These are phyloP conservation scores for Skeletonema tropicum DNA, from an alignment of 108 stramenopile species.

Conservation along the genomic window DNA sequence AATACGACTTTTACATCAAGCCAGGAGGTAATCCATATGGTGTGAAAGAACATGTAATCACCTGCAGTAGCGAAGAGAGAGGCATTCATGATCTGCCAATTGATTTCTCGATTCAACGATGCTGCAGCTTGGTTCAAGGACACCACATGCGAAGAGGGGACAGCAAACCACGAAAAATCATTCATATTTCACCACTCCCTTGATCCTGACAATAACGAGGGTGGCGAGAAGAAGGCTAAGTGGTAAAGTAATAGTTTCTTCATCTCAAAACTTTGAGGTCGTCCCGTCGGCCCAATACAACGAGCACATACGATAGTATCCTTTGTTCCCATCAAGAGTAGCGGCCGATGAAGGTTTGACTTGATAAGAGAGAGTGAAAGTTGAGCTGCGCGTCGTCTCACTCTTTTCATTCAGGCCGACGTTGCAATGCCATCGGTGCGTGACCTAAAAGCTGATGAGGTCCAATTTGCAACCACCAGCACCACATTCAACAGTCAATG, in stretches of 20 bases:
- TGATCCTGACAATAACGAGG: constrained; percentile 50
- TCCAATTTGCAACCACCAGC: too few species aligned
- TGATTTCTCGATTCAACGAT: constrained; percentile 75
- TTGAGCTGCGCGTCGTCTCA: too few species aligned
- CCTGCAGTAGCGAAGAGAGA: constrained; percentile 56
- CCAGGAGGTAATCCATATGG: constrained; percentile 54
- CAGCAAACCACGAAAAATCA: constrained; percentile 67
- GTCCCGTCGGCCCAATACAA: too few species aligned
- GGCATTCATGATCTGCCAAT: constrained; percentile 74
- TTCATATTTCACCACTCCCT: constrained; percentile 62
- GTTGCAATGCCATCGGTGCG: too few species aligned
- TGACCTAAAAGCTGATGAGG: too few species aligned
- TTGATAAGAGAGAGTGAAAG: too few species aligned
- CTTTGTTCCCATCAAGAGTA: too few species aligned
- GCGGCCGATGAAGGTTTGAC: too few species aligned
- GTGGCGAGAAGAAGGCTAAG: constrained; percentile 41
- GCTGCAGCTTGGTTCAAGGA: constrained; percentile 78
- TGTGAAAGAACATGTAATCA: constrained; percentile 20
- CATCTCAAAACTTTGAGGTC: too few species aligned
- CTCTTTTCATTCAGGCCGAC: too few species aligned
- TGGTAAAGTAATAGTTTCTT: constrained; percentile 7
- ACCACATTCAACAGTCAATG: too few species aligned
- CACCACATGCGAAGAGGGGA: constrained; percentile 63
- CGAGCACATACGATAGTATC: too few species aligned
- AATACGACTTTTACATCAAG: constrained; percentile 56